Evolutionary conservation across 2,329 filamentous ascomycete genomes (phyloP), one percentile per base, ranked within the genome.

Genomic region (Cladosporium halotolerans): DNA sequence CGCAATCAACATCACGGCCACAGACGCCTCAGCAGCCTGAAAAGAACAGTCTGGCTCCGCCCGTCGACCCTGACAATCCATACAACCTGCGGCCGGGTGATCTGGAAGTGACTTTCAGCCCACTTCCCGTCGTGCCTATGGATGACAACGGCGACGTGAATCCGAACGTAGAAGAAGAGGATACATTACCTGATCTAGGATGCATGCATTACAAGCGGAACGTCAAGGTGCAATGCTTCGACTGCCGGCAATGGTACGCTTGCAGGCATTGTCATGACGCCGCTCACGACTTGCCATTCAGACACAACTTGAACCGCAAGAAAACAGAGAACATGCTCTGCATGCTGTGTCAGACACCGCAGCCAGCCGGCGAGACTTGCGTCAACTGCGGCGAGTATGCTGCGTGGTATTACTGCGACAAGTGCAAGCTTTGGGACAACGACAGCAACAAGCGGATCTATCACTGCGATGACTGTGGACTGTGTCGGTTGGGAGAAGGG

Each of bases 391-490:
- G 84, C 14, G 82, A 84, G 60, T 81, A 83, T 54, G 82, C 89
- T 6, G 90, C 92, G 10, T 86, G 86, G 65, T 97, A 97, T 70
- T 99, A 95, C 68, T 99, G 93, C 72, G 81, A 83, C 51, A 86
- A 93, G 52, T 99, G 93, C 77, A 96, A 96, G 72, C 78, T 99
- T 1, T 99, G 93, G 93, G 92, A 97, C 65, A 90, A 97, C 65
- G 88, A 96, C 61, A 82, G 84, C 52, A 85, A 83, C 60, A 96
- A 95, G 69, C 86, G 85, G 59, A 96, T 97, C 54, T 99, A 99
- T 67, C 93, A 99, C 68, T 99, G 93, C 70, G 81, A 84, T 64
- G 93, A 97, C 65, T 99, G 93, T 70, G 93, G 93, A 4, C 96
- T 99, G 57, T 99, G 93, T 68, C 82, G 93, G 55, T 85, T 91